phyloP scores from a whole-genome alignment of 306 rosid genomes.

The Hippophae gyantsensis region DNA sequence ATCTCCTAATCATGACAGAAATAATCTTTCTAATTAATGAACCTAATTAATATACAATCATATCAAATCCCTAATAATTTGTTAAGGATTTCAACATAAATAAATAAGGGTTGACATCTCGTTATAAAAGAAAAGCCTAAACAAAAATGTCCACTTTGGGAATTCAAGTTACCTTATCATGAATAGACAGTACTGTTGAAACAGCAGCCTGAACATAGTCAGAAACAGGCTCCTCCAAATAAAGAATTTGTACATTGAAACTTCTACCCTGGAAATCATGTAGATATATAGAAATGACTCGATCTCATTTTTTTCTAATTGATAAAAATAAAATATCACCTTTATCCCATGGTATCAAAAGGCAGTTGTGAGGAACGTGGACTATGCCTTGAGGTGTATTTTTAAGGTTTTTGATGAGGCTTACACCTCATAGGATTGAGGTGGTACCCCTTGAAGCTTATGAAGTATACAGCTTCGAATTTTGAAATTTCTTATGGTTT shows the following conservation, averaged over 20 bases:
- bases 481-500: no score
- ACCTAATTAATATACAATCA: no score
- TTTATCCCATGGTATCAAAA: background rate
- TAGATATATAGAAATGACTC: constrained; percentile 1
- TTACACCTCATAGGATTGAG: no score
- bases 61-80: no score
- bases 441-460: no score
- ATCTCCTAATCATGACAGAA: no score
- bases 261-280: constrained; percentile 74
- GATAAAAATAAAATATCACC: constrained; percentile 5
- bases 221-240: constrained; percentile 69
- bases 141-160: background rate
- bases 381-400: no score
- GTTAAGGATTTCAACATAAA: no score
- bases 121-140: background rate
- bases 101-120: background rate
- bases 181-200: constrained; percentile 63
- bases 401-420: no score
- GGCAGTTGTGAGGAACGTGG: no score
- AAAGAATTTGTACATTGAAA: constrained; percentile 76
- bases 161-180: constrained; percentile 54
- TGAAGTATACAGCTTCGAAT: no score
- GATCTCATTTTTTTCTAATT: background rate
- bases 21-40: no score
- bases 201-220: constrained; percentile 74